phyloP scores from a whole-genome alignment of 495 filamentous ascomycete species.

The Poronia punctata region DNA sequence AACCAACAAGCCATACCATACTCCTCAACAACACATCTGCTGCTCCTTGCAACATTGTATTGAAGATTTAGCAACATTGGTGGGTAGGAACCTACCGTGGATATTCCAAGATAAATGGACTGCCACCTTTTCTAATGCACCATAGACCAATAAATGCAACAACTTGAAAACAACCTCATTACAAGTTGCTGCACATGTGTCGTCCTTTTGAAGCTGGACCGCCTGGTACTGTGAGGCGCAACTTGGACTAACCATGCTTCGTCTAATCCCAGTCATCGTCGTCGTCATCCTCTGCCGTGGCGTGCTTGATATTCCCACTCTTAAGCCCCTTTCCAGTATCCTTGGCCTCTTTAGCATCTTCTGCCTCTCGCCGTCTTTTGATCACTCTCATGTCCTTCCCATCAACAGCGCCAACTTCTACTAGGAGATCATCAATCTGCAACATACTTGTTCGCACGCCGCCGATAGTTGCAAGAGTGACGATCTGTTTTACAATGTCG shows the following conservation, averaged over 20 bases:
- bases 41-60: too few relatives aligned
- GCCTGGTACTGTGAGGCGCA: not conserved
- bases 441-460: conserved; percentile 60
- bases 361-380: conserved; percentile 51
- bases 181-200: too few relatives aligned
- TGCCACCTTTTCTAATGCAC: too few relatives aligned
- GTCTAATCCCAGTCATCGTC: conserved; percentile 76
- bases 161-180: too few relatives aligned
- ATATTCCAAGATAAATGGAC: too few relatives aligned
- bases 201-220: too few relatives aligned
- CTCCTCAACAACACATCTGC: too few relatives aligned
- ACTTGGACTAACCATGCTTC: not conserved
- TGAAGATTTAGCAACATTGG: too few relatives aligned
- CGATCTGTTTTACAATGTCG: conserved; percentile 80
- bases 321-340: conserved; percentile 38
- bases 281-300: conserved; percentile 50
- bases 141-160: too few relatives aligned
- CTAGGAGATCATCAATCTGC: conserved; percentile 65
- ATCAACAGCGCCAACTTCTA: conserved; percentile 71
- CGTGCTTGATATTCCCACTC: conserved; percentile 29
- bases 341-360: conserved; percentile 49
- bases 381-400: conserved; percentile 70
- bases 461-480: conserved; percentile 73
- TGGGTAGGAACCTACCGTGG: too few relatives aligned
- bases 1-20: too few relatives aligned